Evolutionary conservation across 2,329 filamentous ascomycete genomes (phyloP).

Genomic region (Xylaria sp.): DNA sequence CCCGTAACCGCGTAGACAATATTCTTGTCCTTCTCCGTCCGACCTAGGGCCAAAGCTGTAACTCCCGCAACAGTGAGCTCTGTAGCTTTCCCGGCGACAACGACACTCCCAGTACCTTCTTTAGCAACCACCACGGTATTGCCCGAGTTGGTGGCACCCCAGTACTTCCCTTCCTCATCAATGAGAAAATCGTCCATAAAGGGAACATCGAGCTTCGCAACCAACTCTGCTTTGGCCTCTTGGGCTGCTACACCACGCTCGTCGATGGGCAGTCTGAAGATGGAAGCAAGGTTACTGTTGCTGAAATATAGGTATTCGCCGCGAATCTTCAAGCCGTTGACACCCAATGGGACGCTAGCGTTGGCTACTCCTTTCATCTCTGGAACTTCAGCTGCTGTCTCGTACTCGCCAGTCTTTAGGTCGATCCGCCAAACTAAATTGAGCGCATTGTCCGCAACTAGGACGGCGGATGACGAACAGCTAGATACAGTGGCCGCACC

Average conservation of each 20-base stretch:
- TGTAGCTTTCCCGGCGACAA: slow-evolving; percentile 26
- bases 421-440: slow-evolving; percentile 31
- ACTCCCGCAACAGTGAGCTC: slow-evolving; percentile 39
- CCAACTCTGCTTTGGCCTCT: slow-evolving; percentile 17
- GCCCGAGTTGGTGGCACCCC: slow-evolving; percentile 22
- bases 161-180: slow-evolving; percentile 21
- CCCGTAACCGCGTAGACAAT: slow-evolving; percentile 42
- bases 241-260: slow-evolving; percentile 14
- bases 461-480: slow-evolving; percentile 12
- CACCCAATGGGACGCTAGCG: slow-evolving; percentile 17
- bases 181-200: slow-evolving; percentile 31
- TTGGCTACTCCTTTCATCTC: slow-evolving; percentile 24
- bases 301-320: slow-evolving; percentile 26
- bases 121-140: slow-evolving; percentile 25
- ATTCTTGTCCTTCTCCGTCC: slow-evolving; percentile 32
- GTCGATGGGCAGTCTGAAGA: slow-evolving; percentile 27
- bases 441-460: slow-evolving; percentile 21
- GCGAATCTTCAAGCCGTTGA: slow-evolving; percentile 30
- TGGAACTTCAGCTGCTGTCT: slow-evolving; percentile 26
- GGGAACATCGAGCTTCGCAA: slow-evolving; percentile 16
- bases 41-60: slow-evolving; percentile 40
- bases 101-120: slow-evolving; percentile 2
- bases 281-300: slow-evolving; percentile 30
- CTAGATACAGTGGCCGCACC: slow-evolving; percentile 3
- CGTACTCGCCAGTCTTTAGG: slow-evolving; percentile 26